Percentiles rank a stretch among this genome's conserved stretches.
phyloP scores from a whole-genome alignment of 805 yeast species.

The Barnettozyma pratensis region DNA sequence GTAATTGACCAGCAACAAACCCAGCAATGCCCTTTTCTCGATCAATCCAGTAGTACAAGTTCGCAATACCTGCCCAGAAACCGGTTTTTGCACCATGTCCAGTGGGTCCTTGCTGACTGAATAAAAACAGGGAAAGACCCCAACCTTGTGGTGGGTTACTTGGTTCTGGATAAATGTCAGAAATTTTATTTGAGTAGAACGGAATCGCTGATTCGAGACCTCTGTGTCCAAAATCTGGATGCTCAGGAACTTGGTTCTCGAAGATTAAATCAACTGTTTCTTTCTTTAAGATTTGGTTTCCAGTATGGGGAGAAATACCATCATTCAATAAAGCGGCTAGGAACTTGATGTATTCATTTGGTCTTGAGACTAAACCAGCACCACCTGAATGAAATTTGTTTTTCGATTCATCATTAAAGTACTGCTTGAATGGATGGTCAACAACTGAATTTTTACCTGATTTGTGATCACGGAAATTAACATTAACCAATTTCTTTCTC shows the following conservation, averaged over 20 bases:
- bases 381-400: constrained; percentile 34
- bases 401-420: constrained; percentile 6
- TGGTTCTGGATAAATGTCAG: constrained; percentile 25
- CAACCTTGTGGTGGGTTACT: constrained; percentile 26
- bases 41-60: constrained; percentile 39
- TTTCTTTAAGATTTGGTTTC: constrained; percentile 26
- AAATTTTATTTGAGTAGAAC: constrained; percentile 27
- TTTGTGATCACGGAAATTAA: constrained; percentile 18
- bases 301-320: constrained; percentile 34
- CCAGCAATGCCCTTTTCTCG: constrained; percentile 35
- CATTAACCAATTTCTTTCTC: constrained; percentile 19
- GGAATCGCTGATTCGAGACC: neutral
- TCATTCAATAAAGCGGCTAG: constrained; percentile 35
- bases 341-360: constrained; percentile 35
- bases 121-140: constrained; percentile 28
- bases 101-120: constrained; percentile 25
- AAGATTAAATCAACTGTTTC: constrained; percentile 26
- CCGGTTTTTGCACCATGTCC: constrained; percentile 34
- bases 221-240: neutral
- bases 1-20: constrained; percentile 31
- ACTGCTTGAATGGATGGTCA: constrained; percentile 11
- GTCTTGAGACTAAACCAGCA: constrained; percentile 37
- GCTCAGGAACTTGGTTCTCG: constrained; percentile 1
- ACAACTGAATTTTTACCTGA: constrained; percentile 11
- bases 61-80: constrained; percentile 38